Percentiles rank a stretch among this genome's conserved stretches.
These are phyloP conservation scores for Beverwykella pulmonaria DNA, from an alignment of 495 filamentous ascomycete genomes.

Conservation along the genomic window DNA sequence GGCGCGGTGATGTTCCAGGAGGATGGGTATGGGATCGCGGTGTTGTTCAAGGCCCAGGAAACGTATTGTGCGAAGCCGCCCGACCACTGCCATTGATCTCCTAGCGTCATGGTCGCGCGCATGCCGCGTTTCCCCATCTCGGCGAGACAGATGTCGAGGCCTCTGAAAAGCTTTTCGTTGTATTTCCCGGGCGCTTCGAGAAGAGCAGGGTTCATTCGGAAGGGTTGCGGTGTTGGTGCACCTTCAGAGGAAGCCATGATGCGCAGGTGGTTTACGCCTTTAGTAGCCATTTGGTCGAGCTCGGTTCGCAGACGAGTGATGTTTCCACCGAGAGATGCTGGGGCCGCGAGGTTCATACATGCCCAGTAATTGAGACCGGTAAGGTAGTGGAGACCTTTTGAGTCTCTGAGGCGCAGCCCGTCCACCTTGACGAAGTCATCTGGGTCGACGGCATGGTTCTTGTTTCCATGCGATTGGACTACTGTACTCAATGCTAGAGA, in stretches of 20 bases:
- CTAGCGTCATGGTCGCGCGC: constrained; percentile 39
- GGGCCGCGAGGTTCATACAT: constrained; percentile 40
- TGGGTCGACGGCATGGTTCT: constrained; percentile 14
- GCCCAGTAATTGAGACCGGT: constrained; percentile 41
- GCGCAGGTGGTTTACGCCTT: constrained; percentile 40
- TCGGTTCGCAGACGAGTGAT: constrained; percentile 33
- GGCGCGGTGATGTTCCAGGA: constrained; percentile 37
- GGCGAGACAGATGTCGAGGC: constrained; percentile 36
- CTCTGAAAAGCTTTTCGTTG: constrained; percentile 38
- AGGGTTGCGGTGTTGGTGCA: constrained; percentile 36
- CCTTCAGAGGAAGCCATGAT: constrained; percentile 40
- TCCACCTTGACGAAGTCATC: constrained; percentile 36
- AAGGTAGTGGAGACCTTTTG: constrained; percentile 30
- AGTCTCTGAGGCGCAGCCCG: constrained; percentile 31
- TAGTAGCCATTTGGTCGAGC: constrained; percentile 38
- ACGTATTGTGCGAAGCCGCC: constrained; percentile 41
- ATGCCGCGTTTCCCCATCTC: constrained; percentile 38
- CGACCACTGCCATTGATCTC: constrained; percentile 39
- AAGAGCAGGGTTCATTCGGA: constrained; percentile 38
- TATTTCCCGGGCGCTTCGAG: constrained; percentile 32
- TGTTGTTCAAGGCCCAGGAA: constrained; percentile 33
- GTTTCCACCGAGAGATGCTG: constrained; percentile 30
- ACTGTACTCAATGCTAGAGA: background rate
- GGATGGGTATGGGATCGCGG: constrained; percentile 29
- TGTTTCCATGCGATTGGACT: background rate